Percentiles rank a stretch among this genome's conserved stretches.
These are phyloP conservation scores for Nevesoporus exiguus DNA, from an alignment of 768 basidiomycete genomes.

Conservation along the genomic window DNA sequence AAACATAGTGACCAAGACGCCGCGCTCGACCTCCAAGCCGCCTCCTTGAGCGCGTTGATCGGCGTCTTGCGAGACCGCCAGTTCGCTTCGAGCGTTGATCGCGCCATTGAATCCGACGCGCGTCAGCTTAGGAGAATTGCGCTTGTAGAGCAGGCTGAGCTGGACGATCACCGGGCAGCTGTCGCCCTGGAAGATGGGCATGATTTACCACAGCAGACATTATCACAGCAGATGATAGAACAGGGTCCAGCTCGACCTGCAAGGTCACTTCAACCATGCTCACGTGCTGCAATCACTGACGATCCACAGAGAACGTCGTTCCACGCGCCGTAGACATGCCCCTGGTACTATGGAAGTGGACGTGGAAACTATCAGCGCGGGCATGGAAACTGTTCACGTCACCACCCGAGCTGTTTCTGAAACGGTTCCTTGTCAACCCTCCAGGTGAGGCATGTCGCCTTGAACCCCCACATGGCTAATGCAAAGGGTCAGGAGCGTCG, in stretches of 20 bases:
- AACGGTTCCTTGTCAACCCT: not conserved
- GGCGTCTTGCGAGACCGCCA: constrained; percentile 34
- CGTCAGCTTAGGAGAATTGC: constrained; percentile 30
- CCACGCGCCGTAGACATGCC: not conserved
- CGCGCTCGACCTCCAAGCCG: constrained; percentile 42
- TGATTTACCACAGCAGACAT: constrained; percentile 17
- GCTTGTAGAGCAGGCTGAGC: constrained; percentile 36
- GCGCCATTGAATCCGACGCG: constrained; percentile 37
- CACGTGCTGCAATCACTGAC: not conserved
- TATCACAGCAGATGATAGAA: constrained; percentile 15
- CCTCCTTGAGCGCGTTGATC: constrained; percentile 32
- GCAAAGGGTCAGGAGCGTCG: not conserved
- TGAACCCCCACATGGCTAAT: not conserved
- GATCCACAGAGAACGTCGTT: not conserved
- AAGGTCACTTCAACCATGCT: constrained; percentile 2
- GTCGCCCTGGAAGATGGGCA: constrained; percentile 34
- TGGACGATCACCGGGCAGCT: constrained; percentile 42
- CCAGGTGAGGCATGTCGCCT: constrained; percentile 2
- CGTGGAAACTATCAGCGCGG: not conserved
- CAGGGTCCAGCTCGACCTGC: not conserved
- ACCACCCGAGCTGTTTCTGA: not conserved
- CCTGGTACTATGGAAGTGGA: not conserved
- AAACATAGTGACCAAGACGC: constrained; percentile 42
- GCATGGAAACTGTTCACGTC: constrained; percentile 3
- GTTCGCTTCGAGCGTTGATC: constrained; percentile 42